Conservation (phyloP, 495 filamentous ascomycete genomes). For the Podospora tetraspora region DNA sequence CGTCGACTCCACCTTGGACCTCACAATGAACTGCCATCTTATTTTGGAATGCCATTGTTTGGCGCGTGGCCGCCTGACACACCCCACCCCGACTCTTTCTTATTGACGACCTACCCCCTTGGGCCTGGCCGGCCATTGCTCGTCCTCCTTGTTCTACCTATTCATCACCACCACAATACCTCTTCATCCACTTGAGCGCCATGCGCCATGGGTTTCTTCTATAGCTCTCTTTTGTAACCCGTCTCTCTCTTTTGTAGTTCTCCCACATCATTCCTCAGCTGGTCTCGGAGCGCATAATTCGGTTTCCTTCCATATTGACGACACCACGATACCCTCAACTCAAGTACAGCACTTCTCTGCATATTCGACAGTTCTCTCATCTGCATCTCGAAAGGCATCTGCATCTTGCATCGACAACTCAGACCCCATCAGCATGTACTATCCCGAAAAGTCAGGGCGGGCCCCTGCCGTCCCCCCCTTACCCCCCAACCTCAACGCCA, state of each 20-base stretch:
- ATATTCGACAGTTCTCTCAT: neutral
- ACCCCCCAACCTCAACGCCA: slow-evolving; percentile 23
- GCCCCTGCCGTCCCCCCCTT: slow-evolving; percentile 21
- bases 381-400: neutral
- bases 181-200: neutral
- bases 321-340: neutral
- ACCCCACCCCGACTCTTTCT: neutral
- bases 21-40: neutral
- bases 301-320: slow-evolving; percentile 1
- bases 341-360: neutral
- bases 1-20: neutral
- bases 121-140: neutral
- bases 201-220: slow-evolving; percentile 1
- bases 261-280: slow-evolving; percentile 12
- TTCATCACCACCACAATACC: slow-evolving; percentile 4
- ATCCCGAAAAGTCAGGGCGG: slow-evolving; percentile 23
- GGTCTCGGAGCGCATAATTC: slow-evolving; percentile 16
- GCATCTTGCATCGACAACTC: slow-evolving; percentile 7
- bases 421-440: slow-evolving; percentile 19
- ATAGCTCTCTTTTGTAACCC: slow-evolving; percentile 2
- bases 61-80: slow-evolving; percentile 2
- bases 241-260: slow-evolving; percentile 10
- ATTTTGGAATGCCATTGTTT: slow-evolving; percentile 4
- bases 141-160: neutral
- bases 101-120: neutral